Base-by-base conservation (phyloP, 2,329 filamentous ascomycete species). In the Teratosphaeria destructans region DNA sequence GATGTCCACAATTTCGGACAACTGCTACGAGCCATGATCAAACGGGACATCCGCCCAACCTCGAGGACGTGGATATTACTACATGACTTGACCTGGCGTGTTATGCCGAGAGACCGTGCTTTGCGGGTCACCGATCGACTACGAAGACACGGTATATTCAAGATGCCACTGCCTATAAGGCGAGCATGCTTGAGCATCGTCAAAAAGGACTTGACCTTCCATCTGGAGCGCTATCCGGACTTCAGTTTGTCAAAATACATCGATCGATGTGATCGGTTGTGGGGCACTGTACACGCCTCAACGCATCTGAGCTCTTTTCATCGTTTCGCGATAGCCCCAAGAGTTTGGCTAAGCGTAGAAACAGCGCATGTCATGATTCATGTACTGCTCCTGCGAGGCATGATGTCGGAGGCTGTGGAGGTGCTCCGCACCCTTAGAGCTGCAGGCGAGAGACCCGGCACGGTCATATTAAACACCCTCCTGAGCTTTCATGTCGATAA, bases 1-100 rank as follows among this genome's bases (percentile, higher is more conserved):
- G 67, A 71, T 49, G 39, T 69, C 8, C 63, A 66, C 32, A 69
- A 67, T 52, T 72, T 70, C 56, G 60, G 63, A 19, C 66, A 66
- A 34, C 16, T 63, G 6, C 56, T 70, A 11, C 59, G 59, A 7
- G 47, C 61, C n/a, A 71, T 73, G 68, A 58, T 64, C 5, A 57
- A 61, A 5, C 60, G 63, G 2, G 43, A 56, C 6, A 12, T 67
- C 5, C 52, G 26, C 1, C 65, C 69, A 1, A 62, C 60, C 5
- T 54, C 60, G 26, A 60, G 57, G 8, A 68, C 66, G 2, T 73
- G 70, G 70, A 52, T 59, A 0, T 55, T 52, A 14, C 64, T 71
- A 19, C 62, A 69, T 37, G 52, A 62, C 3, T 60, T 71, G 14
- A 56, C 66, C 8, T 65, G 62, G 35, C 62, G 58, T 2, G 54